Conservation (phyloP, 768 basidiomycete species). For the Nidularia sp. region DNA sequence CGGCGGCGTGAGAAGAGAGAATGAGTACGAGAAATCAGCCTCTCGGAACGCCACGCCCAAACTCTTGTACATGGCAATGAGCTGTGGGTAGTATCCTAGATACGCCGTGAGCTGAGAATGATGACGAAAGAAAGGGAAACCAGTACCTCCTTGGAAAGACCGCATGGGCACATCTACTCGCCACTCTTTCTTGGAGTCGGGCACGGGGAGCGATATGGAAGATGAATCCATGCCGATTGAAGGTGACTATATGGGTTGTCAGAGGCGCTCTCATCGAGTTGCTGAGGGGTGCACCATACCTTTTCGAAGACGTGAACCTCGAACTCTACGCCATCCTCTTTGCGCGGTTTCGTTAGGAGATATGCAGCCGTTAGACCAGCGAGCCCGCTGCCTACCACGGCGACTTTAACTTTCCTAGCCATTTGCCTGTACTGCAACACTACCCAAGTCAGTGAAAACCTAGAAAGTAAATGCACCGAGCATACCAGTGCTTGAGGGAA, state of each 20-base stretch:
- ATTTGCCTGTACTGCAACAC: no score
- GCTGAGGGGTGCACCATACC: constrained; percentile 31
- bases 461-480: no score
- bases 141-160: constrained; percentile 72
- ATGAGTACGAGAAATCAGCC: constrained; percentile 69
- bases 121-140: not conserved
- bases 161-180: constrained; percentile 80
- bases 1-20: constrained; percentile 43
- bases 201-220: constrained; percentile 42
- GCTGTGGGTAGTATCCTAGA: constrained; percentile 67
- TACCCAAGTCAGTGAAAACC: no score
- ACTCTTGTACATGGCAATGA: constrained; percentile 62
- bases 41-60: constrained; percentile 55
- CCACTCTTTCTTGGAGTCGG: constrained; percentile 34
- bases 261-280: not conserved
- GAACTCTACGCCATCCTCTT: constrained; percentile 37
- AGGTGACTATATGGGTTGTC: constrained; percentile 31
- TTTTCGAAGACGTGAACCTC: constrained; percentile 77
- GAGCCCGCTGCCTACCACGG: constrained; percentile 69
- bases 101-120: not conserved
- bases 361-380: constrained; percentile 71
- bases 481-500: no score
- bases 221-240: constrained; percentile 68
- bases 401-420: constrained; percentile 51
- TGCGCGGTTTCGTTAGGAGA: constrained; percentile 35